Base-by-base conservation (phyloP, 352 stramenopile species). In the Plasmopara halstedii region DNA sequence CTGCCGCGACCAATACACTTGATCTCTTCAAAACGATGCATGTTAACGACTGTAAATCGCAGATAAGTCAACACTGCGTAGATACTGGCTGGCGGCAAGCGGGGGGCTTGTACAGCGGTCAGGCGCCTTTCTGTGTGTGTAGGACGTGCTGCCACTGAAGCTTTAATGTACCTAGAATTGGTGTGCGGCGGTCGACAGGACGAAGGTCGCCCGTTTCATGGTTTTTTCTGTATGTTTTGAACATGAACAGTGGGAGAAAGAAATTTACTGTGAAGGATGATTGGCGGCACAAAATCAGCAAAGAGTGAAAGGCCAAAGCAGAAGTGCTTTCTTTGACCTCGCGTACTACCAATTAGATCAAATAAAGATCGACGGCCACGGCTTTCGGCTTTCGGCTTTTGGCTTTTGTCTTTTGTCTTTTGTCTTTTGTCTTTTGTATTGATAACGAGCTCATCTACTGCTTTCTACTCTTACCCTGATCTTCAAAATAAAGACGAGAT, bases 1-100 rank as follows among this genome's bases (percentile, higher is more conserved):
- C 74, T 87, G 15, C 79, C 79, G 29, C 76, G 70, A 1, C 79
- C 79, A 29, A 91, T 91, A 59, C 70, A 86, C 27, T 73, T 62
- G 38, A 83, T 60, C 56, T 88, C 79, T 42, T 85, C 62, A 50
- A 88, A 91, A 43, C 83, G 81, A 32, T 86, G 40, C 79, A 91
- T 91, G 23, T 41, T 45, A 40, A 23, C 61, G 33, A 27, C 40
- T 60, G 22, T 57, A 62, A 47, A 54, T 65, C 42, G 46, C 21
- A 23, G 18, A 19, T 23, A 10, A 25, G 20, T 9, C 19, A 25
- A 25, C 22, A 26, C 20, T 40, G 19, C 23, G 26, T 15, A 34
- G 37, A 45, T 43, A 18, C 38, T 48, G 34, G 11, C 21, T 53
- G 11, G 20, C 18, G 35, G 21, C 19, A 3, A 10, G 21, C 19